Conservation (phyloP, 2,329 filamentous ascomycete species). For the Cephalotrichum gorgonifer region DNA sequence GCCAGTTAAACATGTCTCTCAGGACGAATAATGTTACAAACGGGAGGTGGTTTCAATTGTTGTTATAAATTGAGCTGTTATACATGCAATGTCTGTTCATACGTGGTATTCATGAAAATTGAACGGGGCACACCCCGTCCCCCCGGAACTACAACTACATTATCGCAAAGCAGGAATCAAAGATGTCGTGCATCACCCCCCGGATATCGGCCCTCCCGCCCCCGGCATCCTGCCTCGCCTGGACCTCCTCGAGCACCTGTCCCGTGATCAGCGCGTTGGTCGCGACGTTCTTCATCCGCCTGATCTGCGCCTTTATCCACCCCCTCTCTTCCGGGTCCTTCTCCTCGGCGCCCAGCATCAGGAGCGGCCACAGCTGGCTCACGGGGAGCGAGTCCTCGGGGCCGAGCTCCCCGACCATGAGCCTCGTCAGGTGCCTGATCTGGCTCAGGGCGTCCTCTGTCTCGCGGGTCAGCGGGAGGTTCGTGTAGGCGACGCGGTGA, state of each 20-base stretch:
- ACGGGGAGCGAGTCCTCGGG: conserved; percentile 37
- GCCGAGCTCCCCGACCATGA: conserved; percentile 26
- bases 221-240: conserved; percentile 28
- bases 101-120: too few relatives aligned
- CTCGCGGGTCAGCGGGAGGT: conserved; percentile 39
- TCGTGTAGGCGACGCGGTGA: conserved; percentile 45
- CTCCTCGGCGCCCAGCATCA: conserved; percentile 46
- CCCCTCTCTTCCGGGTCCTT: conserved; percentile 33
- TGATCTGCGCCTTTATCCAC: conserved; percentile 41
- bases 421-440: conserved; percentile 34
- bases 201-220: conserved; percentile 31
- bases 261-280: conserved; percentile 33
- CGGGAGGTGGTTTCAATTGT: too few relatives aligned
- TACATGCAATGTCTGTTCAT: too few relatives aligned
- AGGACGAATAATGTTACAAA: too few relatives aligned
- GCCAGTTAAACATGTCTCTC: too few relatives aligned
- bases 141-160: too few relatives aligned
- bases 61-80: too few relatives aligned
- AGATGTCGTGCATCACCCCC: conserved; percentile 35
- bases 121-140: too few relatives aligned
- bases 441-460: conserved; percentile 34
- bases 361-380: conserved; percentile 45
- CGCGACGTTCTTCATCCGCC: conserved; percentile 33
- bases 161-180: conserved; percentile 42
- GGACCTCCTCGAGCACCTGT: conserved; percentile 33